Percentiles rank a stretch among this genome's conserved stretches.
Evolutionary conservation across 805 yeast genomes (phyloP).

Genomic region (Lipomyces spencermartinsiae): DNA sequence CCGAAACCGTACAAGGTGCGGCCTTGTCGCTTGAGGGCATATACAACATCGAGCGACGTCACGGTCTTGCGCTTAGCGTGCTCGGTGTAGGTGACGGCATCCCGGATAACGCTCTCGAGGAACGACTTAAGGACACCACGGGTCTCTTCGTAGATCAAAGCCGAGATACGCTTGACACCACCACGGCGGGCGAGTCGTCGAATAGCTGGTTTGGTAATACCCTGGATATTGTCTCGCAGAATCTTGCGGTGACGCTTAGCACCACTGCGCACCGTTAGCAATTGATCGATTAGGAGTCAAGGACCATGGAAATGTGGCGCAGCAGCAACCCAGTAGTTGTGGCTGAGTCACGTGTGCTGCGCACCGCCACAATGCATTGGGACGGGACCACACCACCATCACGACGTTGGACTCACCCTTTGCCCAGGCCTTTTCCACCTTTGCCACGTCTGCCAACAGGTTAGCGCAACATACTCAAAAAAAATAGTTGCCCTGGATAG

Average conservation of each 20-base stretch:
- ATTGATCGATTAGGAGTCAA: too few relatives aligned
- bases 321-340: neutral
- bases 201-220: slow-evolving; percentile 99
- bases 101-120: slow-evolving; percentile 97
- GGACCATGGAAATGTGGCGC: neutral
- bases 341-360: neutral
- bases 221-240: slow-evolving; percentile 98
- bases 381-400: slow-evolving; percentile 16
- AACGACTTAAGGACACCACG: slow-evolving; percentile 95
- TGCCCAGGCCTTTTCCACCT: slow-evolving; percentile 99
- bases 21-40: slow-evolving; percentile 99
- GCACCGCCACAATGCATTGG: neutral
- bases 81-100: slow-evolving; percentile 98
- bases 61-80: slow-evolving; percentile 99
- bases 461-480: neutral
- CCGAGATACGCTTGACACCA: slow-evolving; percentile 99
- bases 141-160: slow-evolving; percentile 97
- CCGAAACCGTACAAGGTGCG: slow-evolving; percentile 99
- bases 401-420: slow-evolving; percentile 53
- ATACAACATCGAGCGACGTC: slow-evolving; percentile 97
- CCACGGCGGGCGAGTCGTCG: slow-evolving; percentile 99
- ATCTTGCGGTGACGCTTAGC: slow-evolving; percentile 99
- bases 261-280: slow-evolving; percentile 60
- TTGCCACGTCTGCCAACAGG: slow-evolving; percentile 78
- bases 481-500: neutral